Conservation (phyloP, 371 early-diverging fungal genomes). For the Mortierella sp. region DNA sequence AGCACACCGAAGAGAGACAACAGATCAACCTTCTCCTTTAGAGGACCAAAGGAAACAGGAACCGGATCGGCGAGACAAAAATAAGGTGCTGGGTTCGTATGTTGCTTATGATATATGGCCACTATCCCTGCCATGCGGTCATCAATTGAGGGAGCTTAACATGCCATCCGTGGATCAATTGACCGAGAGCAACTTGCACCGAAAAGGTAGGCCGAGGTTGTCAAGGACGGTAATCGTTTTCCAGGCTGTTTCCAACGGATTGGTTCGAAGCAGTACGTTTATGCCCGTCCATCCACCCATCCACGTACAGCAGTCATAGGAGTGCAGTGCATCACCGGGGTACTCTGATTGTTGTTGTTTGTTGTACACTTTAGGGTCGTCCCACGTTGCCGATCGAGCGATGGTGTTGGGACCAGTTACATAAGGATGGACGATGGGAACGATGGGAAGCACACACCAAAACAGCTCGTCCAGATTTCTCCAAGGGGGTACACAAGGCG, state of each 20-base stretch:
- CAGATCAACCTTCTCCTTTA: background rate
- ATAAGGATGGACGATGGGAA: constrained; percentile 8
- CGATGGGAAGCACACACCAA: background rate
- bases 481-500: background rate
- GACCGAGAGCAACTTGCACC: too few species aligned
- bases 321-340: background rate
- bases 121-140: too few species aligned
- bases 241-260: too few species aligned
- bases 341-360: background rate
- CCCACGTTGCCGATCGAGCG: constrained; percentile 16
- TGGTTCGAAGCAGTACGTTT: too few species aligned
- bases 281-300: too few species aligned
- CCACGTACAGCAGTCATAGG: too few species aligned
- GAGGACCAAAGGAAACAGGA: constrained; percentile 19
- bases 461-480: background rate
- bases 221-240: too few species aligned
- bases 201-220: too few species aligned
- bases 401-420: constrained; percentile 8
- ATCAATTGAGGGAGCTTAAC: too few species aligned
- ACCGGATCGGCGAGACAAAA: constrained; percentile 19
- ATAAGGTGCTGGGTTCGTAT: background rate
- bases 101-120: too few species aligned
- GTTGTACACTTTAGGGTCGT: constrained; percentile 20
- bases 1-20: background rate
- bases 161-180: too few species aligned